Evolutionary conservation across 176 grass and related monocot species (phyloP).

Genomic region (Echinochloa phyllopogon): DNA sequence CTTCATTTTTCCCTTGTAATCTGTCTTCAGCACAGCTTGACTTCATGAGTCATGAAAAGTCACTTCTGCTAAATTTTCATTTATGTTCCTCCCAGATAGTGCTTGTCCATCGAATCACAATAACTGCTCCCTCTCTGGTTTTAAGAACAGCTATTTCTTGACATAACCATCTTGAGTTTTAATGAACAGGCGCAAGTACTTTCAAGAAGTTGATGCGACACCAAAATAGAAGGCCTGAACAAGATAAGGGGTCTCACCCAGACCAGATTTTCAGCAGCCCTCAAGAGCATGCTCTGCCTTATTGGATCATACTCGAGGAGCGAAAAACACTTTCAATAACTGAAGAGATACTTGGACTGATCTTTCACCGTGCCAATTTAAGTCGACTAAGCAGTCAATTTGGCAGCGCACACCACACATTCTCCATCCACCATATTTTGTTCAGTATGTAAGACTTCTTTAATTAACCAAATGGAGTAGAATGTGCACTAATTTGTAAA

Average conservation of each 20-base stretch:
- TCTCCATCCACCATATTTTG: background rate
- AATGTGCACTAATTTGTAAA: background rate
- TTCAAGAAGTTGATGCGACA: slow-evolving; percentile 55
- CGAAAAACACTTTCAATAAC: background rate
- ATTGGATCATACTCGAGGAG: background rate
- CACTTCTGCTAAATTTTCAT: background rate
- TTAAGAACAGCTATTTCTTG: slow-evolving; percentile 16
- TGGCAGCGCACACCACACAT: slow-evolving; percentile 14
- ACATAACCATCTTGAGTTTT: slow-evolving; percentile 36
- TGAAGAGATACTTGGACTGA: slow-evolving; percentile 15
- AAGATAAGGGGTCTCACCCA: background rate
- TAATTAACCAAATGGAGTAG: slow-evolving; percentile 20
- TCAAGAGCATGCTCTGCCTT: slow-evolving; percentile 11
- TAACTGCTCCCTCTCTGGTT: background rate
- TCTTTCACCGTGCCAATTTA: background rate
- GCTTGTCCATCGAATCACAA: background rate
- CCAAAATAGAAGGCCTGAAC: slow-evolving; percentile 51
- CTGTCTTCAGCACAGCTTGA: slow-evolving; percentile 16
- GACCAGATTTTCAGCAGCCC: slow-evolving; percentile 36
- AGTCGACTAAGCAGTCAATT: background rate
- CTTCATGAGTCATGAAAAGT: background rate
- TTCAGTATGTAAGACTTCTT: slow-evolving; percentile 3
- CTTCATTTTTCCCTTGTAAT: background rate
- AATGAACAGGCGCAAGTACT: slow-evolving; percentile 69
- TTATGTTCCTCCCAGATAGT: background rate